These are phyloP conservation scores for Lyophyllum decastes DNA, from an alignment of 768 basidiomycete genomes.

Conservation along the genomic window DNA sequence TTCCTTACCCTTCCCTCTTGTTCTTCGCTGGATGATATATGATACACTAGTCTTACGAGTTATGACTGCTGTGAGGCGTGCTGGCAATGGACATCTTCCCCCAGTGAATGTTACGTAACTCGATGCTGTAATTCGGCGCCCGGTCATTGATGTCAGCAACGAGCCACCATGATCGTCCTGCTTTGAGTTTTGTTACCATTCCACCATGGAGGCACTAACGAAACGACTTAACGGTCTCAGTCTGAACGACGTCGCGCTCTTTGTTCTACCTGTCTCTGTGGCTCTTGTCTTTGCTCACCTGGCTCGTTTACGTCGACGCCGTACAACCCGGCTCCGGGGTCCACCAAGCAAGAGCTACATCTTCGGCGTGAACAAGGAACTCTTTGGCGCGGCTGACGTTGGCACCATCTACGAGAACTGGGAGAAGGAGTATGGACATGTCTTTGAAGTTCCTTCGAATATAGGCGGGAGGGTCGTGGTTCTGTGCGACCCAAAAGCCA, in stretches of 20 bases:
- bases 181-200: no score
- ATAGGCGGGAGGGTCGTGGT: conserved; percentile 15
- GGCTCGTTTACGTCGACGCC: neutral
- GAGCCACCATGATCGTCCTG: no score
- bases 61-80: no score
- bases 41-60: no score
- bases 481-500: conserved; percentile 24
- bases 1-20: no score
- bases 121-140: no score
- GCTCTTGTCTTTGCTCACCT: neutral
- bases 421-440: conserved; percentile 16
- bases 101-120: no score
- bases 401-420: conserved; percentile 14
- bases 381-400: conserved; percentile 1
- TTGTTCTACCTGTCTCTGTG: neutral
- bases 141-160: no score
- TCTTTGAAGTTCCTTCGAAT: conserved; percentile 6
- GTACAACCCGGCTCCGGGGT: conserved; percentile 3
- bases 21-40: no score
- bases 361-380: conserved; percentile 7
- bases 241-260: neutral
- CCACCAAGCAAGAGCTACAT: conserved; percentile 14
- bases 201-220: neutral
- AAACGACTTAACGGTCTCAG: neutral
- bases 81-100: no score